Evolutionary conservation across 371 early-diverging fungal species (phyloP).

Genomic region (Rhizomucor pusillus): DNA sequence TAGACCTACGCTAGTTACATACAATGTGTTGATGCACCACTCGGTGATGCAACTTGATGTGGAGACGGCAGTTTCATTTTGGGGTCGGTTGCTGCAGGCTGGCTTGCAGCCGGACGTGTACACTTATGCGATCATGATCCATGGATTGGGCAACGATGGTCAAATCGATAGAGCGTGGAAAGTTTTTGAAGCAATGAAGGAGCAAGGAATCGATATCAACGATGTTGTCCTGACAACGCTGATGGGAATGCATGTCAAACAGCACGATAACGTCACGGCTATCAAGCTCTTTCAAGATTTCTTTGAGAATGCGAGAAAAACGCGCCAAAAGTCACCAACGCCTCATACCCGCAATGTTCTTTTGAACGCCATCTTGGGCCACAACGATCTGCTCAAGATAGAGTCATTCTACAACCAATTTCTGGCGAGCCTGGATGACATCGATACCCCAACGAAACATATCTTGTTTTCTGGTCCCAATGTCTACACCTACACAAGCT

Average conservation of each 20-base stretch:
- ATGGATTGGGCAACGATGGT: conserved; percentile 33
- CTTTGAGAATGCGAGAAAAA: conserved; percentile 8
- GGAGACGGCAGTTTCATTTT: conserved; percentile 38
- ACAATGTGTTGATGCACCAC: conserved; percentile 48
- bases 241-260: conserved; percentile 48
- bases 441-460: neutral
- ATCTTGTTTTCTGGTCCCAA: conserved; percentile 23
- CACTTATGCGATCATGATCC: conserved; percentile 46
- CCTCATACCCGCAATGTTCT: conserved; percentile 37
- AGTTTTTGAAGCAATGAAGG: conserved; percentile 31
- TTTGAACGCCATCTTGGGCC: conserved; percentile 35
- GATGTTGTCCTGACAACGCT: conserved; percentile 35
- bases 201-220: conserved; percentile 24
- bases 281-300: conserved; percentile 33
- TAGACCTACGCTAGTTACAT: conserved; percentile 40
- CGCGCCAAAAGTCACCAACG: conserved; percentile 9
- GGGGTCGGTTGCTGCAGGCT: conserved; percentile 33
- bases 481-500: conserved; percentile 41
- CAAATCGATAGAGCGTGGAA: conserved; percentile 48
- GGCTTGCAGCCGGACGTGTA: conserved; percentile 42
- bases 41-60: conserved; percentile 36
- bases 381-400: conserved; percentile 21
- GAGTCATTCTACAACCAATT: conserved; percentile 31
- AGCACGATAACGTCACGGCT: conserved; percentile 38
- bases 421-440: conserved; percentile 7